Conservation (phyloP, 2,329 filamentous ascomycete species). For the Penicillium frequentans region DNA sequence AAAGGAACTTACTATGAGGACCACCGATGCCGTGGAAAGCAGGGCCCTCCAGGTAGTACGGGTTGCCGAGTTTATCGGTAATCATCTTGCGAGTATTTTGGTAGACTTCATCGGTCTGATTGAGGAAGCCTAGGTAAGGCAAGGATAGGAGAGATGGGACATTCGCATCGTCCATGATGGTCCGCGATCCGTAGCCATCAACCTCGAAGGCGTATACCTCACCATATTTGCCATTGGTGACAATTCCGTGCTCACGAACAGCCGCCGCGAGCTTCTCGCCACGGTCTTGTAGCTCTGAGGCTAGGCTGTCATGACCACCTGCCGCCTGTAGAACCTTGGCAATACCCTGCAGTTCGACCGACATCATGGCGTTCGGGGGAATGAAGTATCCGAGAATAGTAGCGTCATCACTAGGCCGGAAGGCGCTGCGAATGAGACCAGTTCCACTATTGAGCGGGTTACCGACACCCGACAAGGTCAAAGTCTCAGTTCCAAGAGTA, state of each 20-base stretch:
- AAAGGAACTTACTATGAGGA: slow-evolving; percentile 53
- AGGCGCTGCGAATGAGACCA: slow-evolving; percentile 84
- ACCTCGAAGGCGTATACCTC: slow-evolving; percentile 65
- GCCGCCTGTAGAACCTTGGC: slow-evolving; percentile 66
- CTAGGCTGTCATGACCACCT: slow-evolving; percentile 53
- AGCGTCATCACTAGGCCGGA: slow-evolving; percentile 91
- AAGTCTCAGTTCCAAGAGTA: slow-evolving; percentile 81
- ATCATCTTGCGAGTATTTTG: slow-evolving; percentile 86
- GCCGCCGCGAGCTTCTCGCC: slow-evolving; percentile 70
- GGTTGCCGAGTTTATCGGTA: slow-evolving; percentile 73
- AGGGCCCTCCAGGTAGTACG: slow-evolving; percentile 77
- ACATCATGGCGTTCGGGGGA: slow-evolving; percentile 94
- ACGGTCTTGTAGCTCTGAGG: slow-evolving; percentile 53
- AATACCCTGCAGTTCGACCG: slow-evolving; percentile 77
- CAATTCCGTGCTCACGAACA: slow-evolving; percentile 80
- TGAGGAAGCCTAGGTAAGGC: slow-evolving; percentile 60
- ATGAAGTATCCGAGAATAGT: slow-evolving; percentile 94
- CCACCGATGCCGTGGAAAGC: slow-evolving; percentile 88
- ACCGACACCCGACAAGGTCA: slow-evolving; percentile 78
- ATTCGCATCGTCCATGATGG: slow-evolving; percentile 68
- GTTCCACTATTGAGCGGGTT: slow-evolving; percentile 86
- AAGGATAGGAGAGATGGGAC: slow-evolving; percentile 62
- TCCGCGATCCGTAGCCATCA: slow-evolving; percentile 62
- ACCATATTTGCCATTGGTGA: slow-evolving; percentile 51
- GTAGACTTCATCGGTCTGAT: slow-evolving; percentile 67